phyloP scores from a whole-genome alignment of 192 early-diverging fungal species.

The Gonapodya sp. region DNA sequence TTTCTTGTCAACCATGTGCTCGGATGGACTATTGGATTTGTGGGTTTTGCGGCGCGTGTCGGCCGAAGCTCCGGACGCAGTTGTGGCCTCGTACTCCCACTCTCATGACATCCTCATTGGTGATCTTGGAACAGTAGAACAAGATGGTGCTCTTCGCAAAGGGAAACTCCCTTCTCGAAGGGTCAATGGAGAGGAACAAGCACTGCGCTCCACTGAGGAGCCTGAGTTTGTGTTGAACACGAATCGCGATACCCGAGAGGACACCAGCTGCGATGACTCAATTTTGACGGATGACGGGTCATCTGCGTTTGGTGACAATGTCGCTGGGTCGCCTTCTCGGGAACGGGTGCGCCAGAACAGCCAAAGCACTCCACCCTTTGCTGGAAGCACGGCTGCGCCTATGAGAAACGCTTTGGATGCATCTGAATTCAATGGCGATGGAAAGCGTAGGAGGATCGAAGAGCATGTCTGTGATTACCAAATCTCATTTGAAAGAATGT shows the following conservation, averaged over 20 bases:
- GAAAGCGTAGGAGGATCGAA: too few relatives aligned
- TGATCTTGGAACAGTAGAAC: background rate
- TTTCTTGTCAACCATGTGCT: background rate
- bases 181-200: background rate
- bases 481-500: too few relatives aligned
- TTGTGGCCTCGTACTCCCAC: background rate
- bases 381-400: too few relatives aligned
- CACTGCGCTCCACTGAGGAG: background rate
- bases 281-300: background rate
- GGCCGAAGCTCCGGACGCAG: background rate
- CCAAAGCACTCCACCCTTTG: too few relatives aligned
- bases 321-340: too few relatives aligned
- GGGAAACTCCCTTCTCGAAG: background rate
- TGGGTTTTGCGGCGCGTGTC: background rate
- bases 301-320: too few relatives aligned
- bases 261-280: background rate
- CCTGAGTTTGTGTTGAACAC: background rate
- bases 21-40: conserved; percentile 1
- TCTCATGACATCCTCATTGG: background rate
- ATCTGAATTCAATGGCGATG: too few relatives aligned
- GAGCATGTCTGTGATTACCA: too few relatives aligned
- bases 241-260: background rate
- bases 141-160: background rate
- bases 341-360: too few relatives aligned
- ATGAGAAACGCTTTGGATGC: too few relatives aligned